Percentiles rank a stretch among this genome's conserved stretches.
Evolutionary conservation across 2,329 filamentous ascomycete species (phyloP).

Genomic region (Penicillium sp.): DNA sequence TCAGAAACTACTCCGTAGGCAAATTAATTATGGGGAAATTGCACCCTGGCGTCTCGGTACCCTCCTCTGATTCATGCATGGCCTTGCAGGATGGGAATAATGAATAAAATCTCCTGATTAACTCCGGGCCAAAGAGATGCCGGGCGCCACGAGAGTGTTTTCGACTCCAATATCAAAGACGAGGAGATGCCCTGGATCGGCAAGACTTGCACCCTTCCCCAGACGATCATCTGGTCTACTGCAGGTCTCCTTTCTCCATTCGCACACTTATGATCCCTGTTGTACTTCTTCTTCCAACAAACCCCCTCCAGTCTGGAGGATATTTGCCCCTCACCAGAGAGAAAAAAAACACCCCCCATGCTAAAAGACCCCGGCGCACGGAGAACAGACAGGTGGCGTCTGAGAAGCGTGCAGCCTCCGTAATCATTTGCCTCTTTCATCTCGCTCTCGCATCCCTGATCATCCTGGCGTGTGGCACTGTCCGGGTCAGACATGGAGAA

Average conservation of each 20-base stretch:
- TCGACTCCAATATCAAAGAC: slow-evolving; percentile 1
- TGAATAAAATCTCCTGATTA: background rate
- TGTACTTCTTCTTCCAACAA: background rate
- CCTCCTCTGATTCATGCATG: slow-evolving; percentile 2
- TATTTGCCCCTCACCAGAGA: slow-evolving; percentile 17
- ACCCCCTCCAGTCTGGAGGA: slow-evolving; percentile 13
- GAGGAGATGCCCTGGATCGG: slow-evolving; percentile 5
- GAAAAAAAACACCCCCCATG: background rate
- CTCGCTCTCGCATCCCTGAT: slow-evolving; percentile 17
- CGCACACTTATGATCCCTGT: background rate
- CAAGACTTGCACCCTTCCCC: slow-evolving; percentile 10
- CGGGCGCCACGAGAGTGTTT: background rate
- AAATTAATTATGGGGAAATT: background rate
- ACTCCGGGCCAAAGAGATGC: background rate
- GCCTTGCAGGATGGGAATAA: background rate
- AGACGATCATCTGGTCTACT: slow-evolving; percentile 21
- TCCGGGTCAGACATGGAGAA: slow-evolving; percentile 12
- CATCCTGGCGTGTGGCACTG: slow-evolving; percentile 22
- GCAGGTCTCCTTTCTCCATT: slow-evolving; percentile 13
- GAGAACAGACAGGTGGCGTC: slow-evolving; percentile 20
- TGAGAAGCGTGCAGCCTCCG: slow-evolving; percentile 13
- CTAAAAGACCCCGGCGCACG: slow-evolving; percentile 6
- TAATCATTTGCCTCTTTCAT: slow-evolving; percentile 17
- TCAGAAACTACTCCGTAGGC: background rate
- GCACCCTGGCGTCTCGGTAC: background rate